Conservation (phyloP, 495 filamentous ascomycete species). For the Penicillium macrosclerotiorum region DNA sequence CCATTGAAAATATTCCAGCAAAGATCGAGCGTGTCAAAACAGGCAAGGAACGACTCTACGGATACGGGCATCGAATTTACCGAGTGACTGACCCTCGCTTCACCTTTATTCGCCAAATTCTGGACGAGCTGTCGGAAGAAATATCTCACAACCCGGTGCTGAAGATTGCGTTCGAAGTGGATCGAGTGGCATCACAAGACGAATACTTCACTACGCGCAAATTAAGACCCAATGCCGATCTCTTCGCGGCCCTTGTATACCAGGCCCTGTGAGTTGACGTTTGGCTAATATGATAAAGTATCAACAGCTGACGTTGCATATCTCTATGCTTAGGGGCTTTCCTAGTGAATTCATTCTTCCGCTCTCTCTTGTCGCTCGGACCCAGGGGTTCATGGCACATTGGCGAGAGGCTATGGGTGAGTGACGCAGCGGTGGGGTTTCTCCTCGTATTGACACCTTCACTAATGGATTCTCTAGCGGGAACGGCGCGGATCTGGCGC, state of each 20-base stretch:
- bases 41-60: slow-evolving; percentile 48
- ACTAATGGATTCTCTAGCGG: background rate
- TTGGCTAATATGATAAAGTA: background rate
- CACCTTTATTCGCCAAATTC: slow-evolving; percentile 36
- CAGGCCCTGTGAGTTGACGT: slow-evolving; percentile 38
- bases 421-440: no score
- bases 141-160: slow-evolving; percentile 30
- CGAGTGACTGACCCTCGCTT: slow-evolving; percentile 47
- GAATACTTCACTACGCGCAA: slow-evolving; percentile 48
- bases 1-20: slow-evolving; percentile 38
- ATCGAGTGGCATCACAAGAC: slow-evolving; percentile 43
- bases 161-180: slow-evolving; percentile 47
- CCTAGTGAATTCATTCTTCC: background rate
- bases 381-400: slow-evolving; percentile 1
- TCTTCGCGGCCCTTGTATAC: slow-evolving; percentile 50
- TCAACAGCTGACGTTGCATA: no score
- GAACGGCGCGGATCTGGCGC: background rate
- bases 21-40: slow-evolving; percentile 46
- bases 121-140: slow-evolving; percentile 38
- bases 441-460: no score
- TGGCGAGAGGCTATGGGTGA: slow-evolving; percentile 3
- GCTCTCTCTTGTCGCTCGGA: background rate
- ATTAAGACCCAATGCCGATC: slow-evolving; percentile 53
- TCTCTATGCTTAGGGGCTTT: slow-evolving; percentile 1
- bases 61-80: slow-evolving; percentile 57